Percentiles rank a stretch among this genome's conserved stretches.
Evolutionary conservation across 139 green algal species (phyloP).

Genomic region (Volvox reticuliferus): DNA sequence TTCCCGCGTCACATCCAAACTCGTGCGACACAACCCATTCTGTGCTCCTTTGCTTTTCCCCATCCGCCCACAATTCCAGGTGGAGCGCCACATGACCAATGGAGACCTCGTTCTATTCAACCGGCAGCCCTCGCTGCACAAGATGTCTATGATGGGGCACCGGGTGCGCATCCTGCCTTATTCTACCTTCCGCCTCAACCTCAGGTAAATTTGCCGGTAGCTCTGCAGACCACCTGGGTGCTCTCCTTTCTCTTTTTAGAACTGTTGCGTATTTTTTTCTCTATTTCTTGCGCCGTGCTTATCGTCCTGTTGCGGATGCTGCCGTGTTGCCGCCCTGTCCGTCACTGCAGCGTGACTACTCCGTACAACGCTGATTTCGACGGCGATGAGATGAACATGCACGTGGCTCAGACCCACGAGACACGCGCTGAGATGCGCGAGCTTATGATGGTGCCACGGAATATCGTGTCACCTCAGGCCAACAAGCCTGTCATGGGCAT

Average conservation of each 20-base stretch:
- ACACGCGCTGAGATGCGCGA: conserved; percentile 94
- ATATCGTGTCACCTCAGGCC: conserved; percentile 96
- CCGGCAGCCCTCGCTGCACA: conserved; percentile 99
- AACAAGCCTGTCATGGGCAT: conserved; percentile 99
- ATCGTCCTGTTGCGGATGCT: no score
- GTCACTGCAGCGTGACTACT: conserved; percentile 84
- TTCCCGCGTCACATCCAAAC: not conserved
- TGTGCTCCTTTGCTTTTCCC: no score
- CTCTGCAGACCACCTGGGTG: no score
- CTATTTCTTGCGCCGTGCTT: no score
- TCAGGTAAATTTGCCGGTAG: conserved; percentile 26
- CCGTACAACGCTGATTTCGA: conserved; percentile 99
- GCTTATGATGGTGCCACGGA: conserved; percentile 98
- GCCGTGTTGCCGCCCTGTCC: no score
- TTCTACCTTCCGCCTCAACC: conserved; percentile 82
- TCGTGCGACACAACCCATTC: not conserved
- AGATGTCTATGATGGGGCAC: conserved; percentile 99
- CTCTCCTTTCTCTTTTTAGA: no score
- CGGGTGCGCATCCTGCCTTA: conserved; percentile 91
- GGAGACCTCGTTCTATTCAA: conserved; percentile 99
- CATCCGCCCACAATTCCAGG: conserved; percentile 47
- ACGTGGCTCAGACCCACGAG: conserved; percentile 94
- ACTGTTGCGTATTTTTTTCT: no score
- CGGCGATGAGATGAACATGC: conserved; percentile 99
- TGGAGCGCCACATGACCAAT: conserved; percentile 96